Percentiles rank a stretch among this genome's conserved stretches.
Evolutionary conservation across 805 yeast genomes (phyloP).

Genomic region (Debaryomyces hansenii): DNA sequence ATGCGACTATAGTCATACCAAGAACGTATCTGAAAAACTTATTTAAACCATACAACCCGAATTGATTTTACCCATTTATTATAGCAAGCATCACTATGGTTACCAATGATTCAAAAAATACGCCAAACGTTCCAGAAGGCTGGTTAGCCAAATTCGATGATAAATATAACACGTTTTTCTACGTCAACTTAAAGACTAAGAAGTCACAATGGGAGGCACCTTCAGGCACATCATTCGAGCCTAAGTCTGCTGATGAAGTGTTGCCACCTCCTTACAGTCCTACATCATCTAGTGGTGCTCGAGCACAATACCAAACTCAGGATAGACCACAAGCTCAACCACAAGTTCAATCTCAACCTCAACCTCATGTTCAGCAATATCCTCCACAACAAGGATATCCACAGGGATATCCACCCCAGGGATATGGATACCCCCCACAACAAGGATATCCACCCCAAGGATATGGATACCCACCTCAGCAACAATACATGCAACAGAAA

Average conservation of each 20-base stretch:
- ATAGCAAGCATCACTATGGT: not conserved
- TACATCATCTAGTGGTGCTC: not conserved
- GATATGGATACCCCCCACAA: constrained; percentile 33
- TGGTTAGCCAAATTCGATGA: constrained; percentile 78
- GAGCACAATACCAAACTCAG: not conserved
- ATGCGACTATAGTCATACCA: no score
- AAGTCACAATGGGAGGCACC: constrained; percentile 94
- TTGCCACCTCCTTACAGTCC: constrained; percentile 45
- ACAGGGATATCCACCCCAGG: constrained; percentile 26
- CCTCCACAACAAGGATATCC: constrained; percentile 11
- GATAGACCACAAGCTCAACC: constrained; percentile 4
- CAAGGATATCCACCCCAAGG: constrained; percentile 22
- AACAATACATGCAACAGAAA: not conserved
- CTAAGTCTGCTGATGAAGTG: constrained; percentile 10
- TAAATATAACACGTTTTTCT: constrained; percentile 72
- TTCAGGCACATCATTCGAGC: constrained; percentile 38
- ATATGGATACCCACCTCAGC: constrained; percentile 8
- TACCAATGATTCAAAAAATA: constrained; percentile 25
- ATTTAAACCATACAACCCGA: no score
- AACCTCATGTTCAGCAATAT: constrained; percentile 10
- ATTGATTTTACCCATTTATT: no score
- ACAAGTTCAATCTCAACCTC: constrained; percentile 3
- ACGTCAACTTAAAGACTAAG: constrained; percentile 70
- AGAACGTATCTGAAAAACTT: no score
- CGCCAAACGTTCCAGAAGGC: constrained; percentile 61